Evolutionary conservation across 179 eudicot genomes (phyloP), one percentile per base, ranked within the genome.

Genomic region (Carnegiea gigantea): DNA sequence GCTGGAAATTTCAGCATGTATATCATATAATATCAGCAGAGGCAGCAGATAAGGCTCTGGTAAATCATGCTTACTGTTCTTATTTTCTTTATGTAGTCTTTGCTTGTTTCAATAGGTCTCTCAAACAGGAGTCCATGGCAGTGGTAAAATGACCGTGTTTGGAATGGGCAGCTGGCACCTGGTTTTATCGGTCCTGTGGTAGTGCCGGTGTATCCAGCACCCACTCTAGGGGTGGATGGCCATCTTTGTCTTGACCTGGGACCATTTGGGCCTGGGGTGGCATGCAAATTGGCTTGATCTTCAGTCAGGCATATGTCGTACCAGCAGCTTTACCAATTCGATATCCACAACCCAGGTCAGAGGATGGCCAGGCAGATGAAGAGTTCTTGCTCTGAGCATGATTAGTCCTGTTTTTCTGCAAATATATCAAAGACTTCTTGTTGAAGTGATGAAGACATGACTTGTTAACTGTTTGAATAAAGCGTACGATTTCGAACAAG

Each of bases 91-190:
- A 33, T 57, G 20, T 64, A 73, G 46, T 68, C 57, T 49, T 44
- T 77, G 85, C 30, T 43, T 85, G 78, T 70, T 84, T 77, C 75
- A 70, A 77, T 36, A 78, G 78, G 70, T 80, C 82, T 81, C 40
- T 24, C 59, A 59, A 68, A 30, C 17, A 21, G 15, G 36, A n/a
- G 44, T 78, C 28, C 70, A 26, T 24, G 33, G 67, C 75, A 20
- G 2, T 6, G 68, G 21, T 11, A 4, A 5, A 54, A 54, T 54
- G 62, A 5, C 62, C 43, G 0, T 7, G 44, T 40, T 40, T 40
- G 44, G 44, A 9, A 6, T 40, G 44, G 6, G 44, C 44, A 7
- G 44, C 44, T 40, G 44, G 9, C 44, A 40, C 8, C 44, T 40
- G 44, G 9, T 40, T 40, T 40, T 40, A 40, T 40, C 0, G 6